These are phyloP conservation scores for Solanum appendiculatum DNA, from an alignment of 257 asterid genomes.

Conservation along the genomic window DNA sequence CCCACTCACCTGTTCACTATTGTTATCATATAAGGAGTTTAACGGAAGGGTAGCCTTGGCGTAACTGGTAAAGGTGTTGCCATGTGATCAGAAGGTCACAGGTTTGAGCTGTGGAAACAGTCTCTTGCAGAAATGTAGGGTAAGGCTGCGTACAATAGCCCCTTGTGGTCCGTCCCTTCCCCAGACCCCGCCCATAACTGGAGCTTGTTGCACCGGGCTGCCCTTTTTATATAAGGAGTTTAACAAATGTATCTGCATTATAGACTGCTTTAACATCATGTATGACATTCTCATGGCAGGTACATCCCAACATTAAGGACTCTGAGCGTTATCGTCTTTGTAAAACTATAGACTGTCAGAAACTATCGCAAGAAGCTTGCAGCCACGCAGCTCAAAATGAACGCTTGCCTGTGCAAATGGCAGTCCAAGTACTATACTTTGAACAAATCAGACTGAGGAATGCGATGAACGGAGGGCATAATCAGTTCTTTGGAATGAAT, in stretches of 20 bases:
- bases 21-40: neutral
- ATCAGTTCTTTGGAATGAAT: conserved; percentile 50
- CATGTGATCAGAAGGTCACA: neutral
- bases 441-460: conserved; percentile 85
- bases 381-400: conserved; percentile 99
- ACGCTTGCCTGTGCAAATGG: conserved; percentile 89
- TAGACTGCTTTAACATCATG: neutral
- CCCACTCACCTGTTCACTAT: neutral
- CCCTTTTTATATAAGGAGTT: neutral
- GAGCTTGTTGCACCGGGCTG: neutral
- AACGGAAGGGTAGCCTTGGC: neutral
- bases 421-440: conserved; percentile 88
- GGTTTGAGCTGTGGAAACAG: neutral
- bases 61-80: neutral
- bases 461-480: conserved; percentile 82
- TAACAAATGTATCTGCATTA: neutral
- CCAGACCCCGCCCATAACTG: neutral
- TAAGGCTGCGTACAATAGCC: neutral
- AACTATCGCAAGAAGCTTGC: conserved; percentile 92
- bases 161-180: neutral
- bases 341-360: conserved; percentile 82
- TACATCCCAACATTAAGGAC: conserved; percentile 87
- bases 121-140: neutral
- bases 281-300: conserved; percentile 31
- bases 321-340: conserved; percentile 77